Percentiles rank a stretch among this genome's conserved stretches.
These are phyloP conservation scores for Betula pendula DNA, from an alignment of 306 rosid species.

Conservation along the genomic window DNA sequence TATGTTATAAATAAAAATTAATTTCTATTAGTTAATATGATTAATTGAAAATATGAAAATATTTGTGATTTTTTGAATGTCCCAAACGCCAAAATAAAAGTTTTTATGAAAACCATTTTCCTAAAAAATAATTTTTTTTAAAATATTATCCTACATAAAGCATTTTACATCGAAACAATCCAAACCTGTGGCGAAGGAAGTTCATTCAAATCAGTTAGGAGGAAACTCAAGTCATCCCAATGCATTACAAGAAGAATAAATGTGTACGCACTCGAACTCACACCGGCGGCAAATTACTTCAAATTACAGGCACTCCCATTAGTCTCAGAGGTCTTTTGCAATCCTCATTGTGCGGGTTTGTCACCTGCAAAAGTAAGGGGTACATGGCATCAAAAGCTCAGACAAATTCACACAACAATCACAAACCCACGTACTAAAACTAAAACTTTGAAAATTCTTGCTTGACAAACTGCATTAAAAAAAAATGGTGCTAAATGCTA, in stretches of 20 bases:
- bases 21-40: too few species aligned
- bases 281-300: neutral
- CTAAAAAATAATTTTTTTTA: too few species aligned
- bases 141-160: too few species aligned
- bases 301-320: constrained; percentile 90
- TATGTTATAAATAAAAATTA: too few species aligned
- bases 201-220: too few species aligned
- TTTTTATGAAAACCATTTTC: too few species aligned
- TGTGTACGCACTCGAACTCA: neutral
- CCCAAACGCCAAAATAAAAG: too few species aligned
- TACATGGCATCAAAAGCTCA: constrained; percentile 23
- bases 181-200: too few species aligned
- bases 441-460: constrained; percentile 3
- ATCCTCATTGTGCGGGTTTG: constrained; percentile 93
- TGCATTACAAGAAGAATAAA: constrained; percentile 14
- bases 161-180: too few species aligned
- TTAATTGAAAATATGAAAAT: too few species aligned
- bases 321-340: constrained; percentile 85
- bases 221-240: constrained; percentile 37
- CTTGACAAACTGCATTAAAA: neutral
- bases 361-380: constrained; percentile 59
- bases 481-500: neutral
- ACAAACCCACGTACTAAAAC: too few species aligned
- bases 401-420: constrained; percentile 10
- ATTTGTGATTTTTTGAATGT: too few species aligned